Evolutionary conservation across 129 eudicot genomes (phyloP).

Genomic region (Chrysanthemum makinoi): DNA sequence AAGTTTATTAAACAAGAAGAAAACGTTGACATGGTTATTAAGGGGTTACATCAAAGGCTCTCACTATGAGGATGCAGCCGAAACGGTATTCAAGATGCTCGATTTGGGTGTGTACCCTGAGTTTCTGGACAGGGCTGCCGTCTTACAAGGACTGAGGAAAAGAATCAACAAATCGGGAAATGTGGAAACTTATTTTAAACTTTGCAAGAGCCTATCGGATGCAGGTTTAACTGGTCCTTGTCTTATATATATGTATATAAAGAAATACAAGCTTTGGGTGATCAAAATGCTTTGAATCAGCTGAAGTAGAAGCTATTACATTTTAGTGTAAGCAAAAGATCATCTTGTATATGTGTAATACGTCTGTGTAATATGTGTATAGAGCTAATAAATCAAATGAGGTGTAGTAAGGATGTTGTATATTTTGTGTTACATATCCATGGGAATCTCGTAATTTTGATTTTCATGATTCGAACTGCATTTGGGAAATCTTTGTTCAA

Average conservation of each 20-base stretch:
- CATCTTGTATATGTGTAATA: conserved; percentile 24
- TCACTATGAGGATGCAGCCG: conserved; percentile 74
- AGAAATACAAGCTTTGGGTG: conserved; percentile 74
- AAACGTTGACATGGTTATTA: conserved; percentile 73
- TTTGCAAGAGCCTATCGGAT: conserved; percentile 76
- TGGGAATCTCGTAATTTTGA: conserved; percentile 11
- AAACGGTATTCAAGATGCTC: conserved; percentile 71
- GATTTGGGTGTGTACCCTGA: conserved; percentile 71
- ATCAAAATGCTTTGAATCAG: conserved; percentile 56
- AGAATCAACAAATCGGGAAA: conserved; percentile 55
- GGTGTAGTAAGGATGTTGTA: conserved; percentile 25
- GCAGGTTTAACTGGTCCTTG: conserved; percentile 74
- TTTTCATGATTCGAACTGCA: conserved; percentile 4
- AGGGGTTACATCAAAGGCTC: conserved; percentile 91
- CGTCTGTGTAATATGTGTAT: conserved; percentile 27
- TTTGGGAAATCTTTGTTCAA: neutral
- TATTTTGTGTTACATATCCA: conserved; percentile 16
- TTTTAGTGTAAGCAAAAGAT: conserved; percentile 13
- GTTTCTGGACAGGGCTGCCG: conserved; percentile 72
- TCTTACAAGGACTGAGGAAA: conserved; percentile 71
- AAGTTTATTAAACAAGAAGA: conserved; percentile 54
- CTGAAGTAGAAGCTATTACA: neutral
- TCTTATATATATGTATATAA: conserved; percentile 71
- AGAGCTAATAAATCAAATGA: conserved; percentile 32
- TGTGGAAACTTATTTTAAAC: conserved; percentile 58